Percentiles rank a stretch among this genome's conserved stretches.
These are phyloP conservation scores for Penicillium ucsense DNA, from an alignment of 495 filamentous ascomycete species.

Conservation along the genomic window DNA sequence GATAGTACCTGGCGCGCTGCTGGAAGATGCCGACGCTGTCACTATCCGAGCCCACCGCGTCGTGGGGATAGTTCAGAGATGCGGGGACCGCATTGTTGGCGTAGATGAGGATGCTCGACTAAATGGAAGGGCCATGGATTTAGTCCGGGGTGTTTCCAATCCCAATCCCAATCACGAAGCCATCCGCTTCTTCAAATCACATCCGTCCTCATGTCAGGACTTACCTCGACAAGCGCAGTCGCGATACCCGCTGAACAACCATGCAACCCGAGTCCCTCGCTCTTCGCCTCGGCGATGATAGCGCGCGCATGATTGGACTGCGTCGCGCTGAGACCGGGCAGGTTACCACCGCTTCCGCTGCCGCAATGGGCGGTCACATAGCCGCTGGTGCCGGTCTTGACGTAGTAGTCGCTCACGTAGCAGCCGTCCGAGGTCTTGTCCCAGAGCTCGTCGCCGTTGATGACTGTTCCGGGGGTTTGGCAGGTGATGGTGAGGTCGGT, in stretches of 20 bases:
- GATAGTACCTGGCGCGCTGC: slow-evolving; percentile 11
- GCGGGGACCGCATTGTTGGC: slow-evolving; percentile 7
- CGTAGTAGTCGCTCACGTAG: slow-evolving; percentile 11
- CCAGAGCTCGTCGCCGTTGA: slow-evolving; percentile 10
- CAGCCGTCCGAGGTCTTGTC: slow-evolving; percentile 11
- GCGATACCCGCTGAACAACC: slow-evolving; percentile 13
- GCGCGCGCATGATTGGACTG: slow-evolving; percentile 10
- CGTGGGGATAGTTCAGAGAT: slow-evolving; percentile 11
- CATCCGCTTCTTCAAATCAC: not conserved
- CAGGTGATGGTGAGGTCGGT: slow-evolving; percentile 6
- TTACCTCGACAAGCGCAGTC: slow-evolving; percentile 11
- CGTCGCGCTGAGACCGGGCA: slow-evolving; percentile 8
- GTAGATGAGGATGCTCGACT: slow-evolving; percentile 9
- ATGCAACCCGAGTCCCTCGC: slow-evolving; percentile 6
- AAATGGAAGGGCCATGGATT: not conserved
- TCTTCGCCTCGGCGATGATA: slow-evolving; percentile 10
- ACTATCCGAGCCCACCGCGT: slow-evolving; percentile 7
- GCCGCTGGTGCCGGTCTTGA: slow-evolving; percentile 1
- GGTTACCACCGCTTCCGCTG: not conserved
- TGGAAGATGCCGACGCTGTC: slow-evolving; percentile 16
- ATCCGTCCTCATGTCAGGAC: too few species aligned
- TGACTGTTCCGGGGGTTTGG: slow-evolving; percentile 6
- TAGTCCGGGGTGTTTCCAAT: not conserved
- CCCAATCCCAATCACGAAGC: not conserved
- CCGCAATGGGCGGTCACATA: not conserved